Percentiles rank a stretch among this genome's conserved stretches.
Evolutionary conservation across 305 asterid species (phyloP).

Genomic region (Euphrasia arctica): DNA sequence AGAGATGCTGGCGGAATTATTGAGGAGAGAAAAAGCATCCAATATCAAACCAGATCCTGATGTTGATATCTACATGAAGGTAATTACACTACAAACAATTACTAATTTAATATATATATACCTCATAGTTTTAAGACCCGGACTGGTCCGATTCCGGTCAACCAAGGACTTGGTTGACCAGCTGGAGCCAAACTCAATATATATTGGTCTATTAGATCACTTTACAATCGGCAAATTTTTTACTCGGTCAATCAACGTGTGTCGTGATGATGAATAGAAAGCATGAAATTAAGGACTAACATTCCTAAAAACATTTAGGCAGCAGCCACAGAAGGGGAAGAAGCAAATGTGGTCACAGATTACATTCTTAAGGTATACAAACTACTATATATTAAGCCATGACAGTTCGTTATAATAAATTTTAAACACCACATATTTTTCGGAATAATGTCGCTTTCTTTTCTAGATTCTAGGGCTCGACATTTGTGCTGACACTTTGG

Average conservation of each 20-base stretch:
- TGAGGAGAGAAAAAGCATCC: constrained; percentile 83
- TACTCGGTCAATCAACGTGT: no score
- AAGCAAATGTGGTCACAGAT: constrained; percentile 10
- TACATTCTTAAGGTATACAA: background rate
- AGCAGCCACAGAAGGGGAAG: constrained; percentile 2
- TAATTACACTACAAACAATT: constrained; percentile 11
- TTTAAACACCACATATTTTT: background rate
- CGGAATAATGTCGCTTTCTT: background rate
- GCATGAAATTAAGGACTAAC: background rate
- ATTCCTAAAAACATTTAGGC: background rate
- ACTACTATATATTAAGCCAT: background rate
- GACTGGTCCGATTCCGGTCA: no score
- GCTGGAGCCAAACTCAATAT: background rate
- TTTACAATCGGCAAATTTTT: no score
- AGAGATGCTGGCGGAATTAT: constrained; percentile 83
- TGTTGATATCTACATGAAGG: constrained; percentile 87
- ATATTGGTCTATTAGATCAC: no score
- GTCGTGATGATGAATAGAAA: no score
- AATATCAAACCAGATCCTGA: constrained; percentile 79
- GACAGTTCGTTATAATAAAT: background rate
- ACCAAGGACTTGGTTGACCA: background rate
- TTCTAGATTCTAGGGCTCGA: background rate
- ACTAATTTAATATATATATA: background rate
- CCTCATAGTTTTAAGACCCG: background rate
- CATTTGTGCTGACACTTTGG: background rate